Evolutionary conservation across 305 asterid species (phyloP), one percentile per base, ranked within the genome.

Genomic region (Lippia alba): DNA sequence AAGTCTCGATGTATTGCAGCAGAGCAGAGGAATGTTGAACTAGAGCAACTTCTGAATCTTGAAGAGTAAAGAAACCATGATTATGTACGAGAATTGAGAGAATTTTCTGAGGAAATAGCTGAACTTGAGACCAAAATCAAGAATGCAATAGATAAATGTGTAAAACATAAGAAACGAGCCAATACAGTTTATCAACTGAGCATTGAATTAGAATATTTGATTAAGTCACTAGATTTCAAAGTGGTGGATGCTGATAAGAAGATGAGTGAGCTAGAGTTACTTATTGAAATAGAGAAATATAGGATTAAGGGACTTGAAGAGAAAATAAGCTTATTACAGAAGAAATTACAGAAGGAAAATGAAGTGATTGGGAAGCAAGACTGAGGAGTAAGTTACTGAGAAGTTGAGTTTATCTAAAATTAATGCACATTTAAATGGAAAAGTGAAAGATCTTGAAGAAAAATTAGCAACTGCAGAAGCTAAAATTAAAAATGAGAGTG

Each of bases 301-400:
- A 79, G 85, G 80, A 82, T 81, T 70, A 83, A 69, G 85, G 88
- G 82, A 72, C 85, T 84, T 65, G 94, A 87, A 80, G 94, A 83
- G 76, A 87, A 80, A 71, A 68, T 82, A 58, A 76, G 69, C 67
- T 54, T 32, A 33, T 78, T 82, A 44, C 89, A 82, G 58, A 80
- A 71, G 61, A 82, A 83, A 76, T 76, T 65, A 41, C 73, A 32
- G 75, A 85, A 70, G 67, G 86, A 87, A 78, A 74, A 69, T 46
- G 83, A 80, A 64, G 73, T 80, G 46, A 64, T 60, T 65, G 83
- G 73, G 75, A 83, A 85, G 85, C 86, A 88, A 74, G 71, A 75
- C 81, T 56, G 82, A 74, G 14, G 82, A 80, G 45, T 51, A 55
- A 65, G 44, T 76, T 34, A 66, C 88, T 16, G 94, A 86, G 65